These are phyloP conservation scores for Aspergillus pseudotamarii DNA, from an alignment of 2,329 filamentous ascomycete genomes.

Conservation along the genomic window DNA sequence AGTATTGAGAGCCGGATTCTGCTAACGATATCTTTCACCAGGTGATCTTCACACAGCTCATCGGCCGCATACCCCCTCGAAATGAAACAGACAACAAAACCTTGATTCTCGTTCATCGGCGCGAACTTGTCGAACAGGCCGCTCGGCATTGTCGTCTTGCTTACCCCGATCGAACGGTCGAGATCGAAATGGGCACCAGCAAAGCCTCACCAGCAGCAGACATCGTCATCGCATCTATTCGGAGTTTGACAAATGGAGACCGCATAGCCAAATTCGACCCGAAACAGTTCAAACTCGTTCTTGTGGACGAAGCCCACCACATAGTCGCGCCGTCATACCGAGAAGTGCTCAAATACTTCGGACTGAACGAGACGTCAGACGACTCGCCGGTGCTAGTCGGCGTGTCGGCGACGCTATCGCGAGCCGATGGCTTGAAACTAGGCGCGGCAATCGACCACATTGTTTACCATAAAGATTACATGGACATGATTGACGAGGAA, in stretches of 20 bases:
- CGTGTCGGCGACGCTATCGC: constrained; percentile 79
- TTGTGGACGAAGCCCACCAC: constrained; percentile 97
- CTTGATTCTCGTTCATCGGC: constrained; percentile 86
- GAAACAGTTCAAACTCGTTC: constrained; percentile 76
- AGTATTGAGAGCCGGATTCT: background rate
- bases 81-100: constrained; percentile 69
- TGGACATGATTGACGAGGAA: constrained; percentile 82
- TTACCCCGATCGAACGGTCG: constrained; percentile 79
- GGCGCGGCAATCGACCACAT: constrained; percentile 91
- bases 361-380: constrained; percentile 58
- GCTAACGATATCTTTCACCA: constrained; percentile 35
- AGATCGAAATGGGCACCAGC: constrained; percentile 85
- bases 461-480: constrained; percentile 86
- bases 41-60: constrained; percentile 96
- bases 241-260: constrained; percentile 76
- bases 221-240: constrained; percentile 89
- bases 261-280: constrained; percentile 85
- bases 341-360: constrained; percentile 75
- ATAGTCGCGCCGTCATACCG: constrained; percentile 86
- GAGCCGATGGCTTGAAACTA: constrained; percentile 81
- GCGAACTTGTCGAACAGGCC: constrained; percentile 93
- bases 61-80: constrained; percentile 69
- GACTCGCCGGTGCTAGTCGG: constrained; percentile 73
- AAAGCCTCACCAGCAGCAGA: constrained; percentile 80
- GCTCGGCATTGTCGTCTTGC: constrained; percentile 77